Conservation (phyloP, 2,329 filamentous ascomycete genomes). For the Exophiala sideris region DNA sequence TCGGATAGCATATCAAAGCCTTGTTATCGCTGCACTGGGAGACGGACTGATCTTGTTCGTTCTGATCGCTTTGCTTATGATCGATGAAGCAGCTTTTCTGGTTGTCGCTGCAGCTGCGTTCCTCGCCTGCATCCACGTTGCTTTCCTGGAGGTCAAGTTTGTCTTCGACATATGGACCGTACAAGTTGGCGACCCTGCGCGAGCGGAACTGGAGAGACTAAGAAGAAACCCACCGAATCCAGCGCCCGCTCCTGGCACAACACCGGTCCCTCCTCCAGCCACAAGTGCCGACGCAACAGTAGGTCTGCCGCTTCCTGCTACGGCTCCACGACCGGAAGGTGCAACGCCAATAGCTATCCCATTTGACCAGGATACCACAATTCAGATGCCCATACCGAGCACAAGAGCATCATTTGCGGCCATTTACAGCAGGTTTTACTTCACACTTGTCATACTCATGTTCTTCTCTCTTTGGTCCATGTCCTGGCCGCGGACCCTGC, state of each 20-base stretch:
- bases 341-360: conserved; percentile 57
- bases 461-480: conserved; percentile 59
- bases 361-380: conserved; percentile 53
- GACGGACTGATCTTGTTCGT: conserved; percentile 57
- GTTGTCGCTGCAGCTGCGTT: conserved; percentile 56
- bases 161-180: conserved; percentile 66
- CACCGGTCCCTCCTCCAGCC: conserved; percentile 4
- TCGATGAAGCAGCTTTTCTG: conserved; percentile 54
- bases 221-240: conserved; percentile 17
- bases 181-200: conserved; percentile 49
- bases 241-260: conserved; percentile 1
- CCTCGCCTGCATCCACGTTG: conserved; percentile 58
- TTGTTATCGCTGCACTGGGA: conserved; percentile 59
- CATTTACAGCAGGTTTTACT: conserved; percentile 61
- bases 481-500: conserved; percentile 53
- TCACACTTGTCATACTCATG: conserved; percentile 55
- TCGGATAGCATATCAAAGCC: conserved; percentile 62
- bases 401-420: conserved; percentile 52
- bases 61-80: conserved; percentile 54
- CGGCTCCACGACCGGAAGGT: conserved; percentile 43
- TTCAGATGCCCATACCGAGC: conserved; percentile 31
- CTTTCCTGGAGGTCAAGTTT: conserved; percentile 63
- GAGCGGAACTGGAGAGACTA: conserved; percentile 41
- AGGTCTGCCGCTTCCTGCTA: conserved; percentile 51
- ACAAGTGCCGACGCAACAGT: conserved; percentile 10